A percentile compares a stretch with the other conserved stretches of the same genome.
Conservation (phyloP, 2,329 filamentous ascomycete species). For the Drechslera avenae region DNA sequence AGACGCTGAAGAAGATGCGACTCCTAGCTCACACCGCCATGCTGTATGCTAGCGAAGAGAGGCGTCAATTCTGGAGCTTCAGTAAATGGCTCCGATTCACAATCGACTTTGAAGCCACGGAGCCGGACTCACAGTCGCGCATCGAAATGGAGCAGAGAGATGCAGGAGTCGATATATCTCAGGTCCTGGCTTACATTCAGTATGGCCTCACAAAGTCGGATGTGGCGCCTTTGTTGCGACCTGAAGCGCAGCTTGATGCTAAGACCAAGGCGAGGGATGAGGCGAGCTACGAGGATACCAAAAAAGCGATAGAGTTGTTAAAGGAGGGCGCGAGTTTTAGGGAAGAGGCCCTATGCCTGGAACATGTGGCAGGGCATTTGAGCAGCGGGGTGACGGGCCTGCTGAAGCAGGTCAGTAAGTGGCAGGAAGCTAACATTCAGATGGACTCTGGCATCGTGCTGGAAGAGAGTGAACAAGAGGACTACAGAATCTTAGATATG, state of each 20-base stretch:
- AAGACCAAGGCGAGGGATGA: slow-evolving; percentile 8
- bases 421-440: slow-evolving; percentile 62
- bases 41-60: slow-evolving; percentile 73
- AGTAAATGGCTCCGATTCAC: slow-evolving; percentile 83
- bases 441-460: slow-evolving; percentile 67
- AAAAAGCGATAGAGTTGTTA: slow-evolving; percentile 43
- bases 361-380: slow-evolving; percentile 44
- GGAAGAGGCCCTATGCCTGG: slow-evolving; percentile 47
- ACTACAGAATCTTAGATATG: slow-evolving; percentile 55
- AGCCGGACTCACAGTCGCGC: slow-evolving; percentile 61
- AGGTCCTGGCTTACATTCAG: slow-evolving; percentile 78
- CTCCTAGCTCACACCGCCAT: slow-evolving; percentile 76
- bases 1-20: slow-evolving; percentile 75
- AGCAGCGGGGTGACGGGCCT: slow-evolving; percentile 40
- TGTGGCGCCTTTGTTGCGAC: slow-evolving; percentile 63
- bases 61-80: slow-evolving; percentile 77
- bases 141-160: slow-evolving; percentile 81
- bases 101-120: slow-evolving; percentile 75
- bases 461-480: slow-evolving; percentile 43
- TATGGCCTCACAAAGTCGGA: slow-evolving; percentile 70
- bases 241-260: slow-evolving; percentile 43
- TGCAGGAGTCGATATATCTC: slow-evolving; percentile 72
- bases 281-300: slow-evolving; percentile 40
- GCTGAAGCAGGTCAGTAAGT: slow-evolving; percentile 50
- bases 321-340: slow-evolving; percentile 52